These are phyloP conservation scores for Zizania latifolia DNA, from an alignment of 176 grass and related monocot genomes.

Conservation along the genomic window DNA sequence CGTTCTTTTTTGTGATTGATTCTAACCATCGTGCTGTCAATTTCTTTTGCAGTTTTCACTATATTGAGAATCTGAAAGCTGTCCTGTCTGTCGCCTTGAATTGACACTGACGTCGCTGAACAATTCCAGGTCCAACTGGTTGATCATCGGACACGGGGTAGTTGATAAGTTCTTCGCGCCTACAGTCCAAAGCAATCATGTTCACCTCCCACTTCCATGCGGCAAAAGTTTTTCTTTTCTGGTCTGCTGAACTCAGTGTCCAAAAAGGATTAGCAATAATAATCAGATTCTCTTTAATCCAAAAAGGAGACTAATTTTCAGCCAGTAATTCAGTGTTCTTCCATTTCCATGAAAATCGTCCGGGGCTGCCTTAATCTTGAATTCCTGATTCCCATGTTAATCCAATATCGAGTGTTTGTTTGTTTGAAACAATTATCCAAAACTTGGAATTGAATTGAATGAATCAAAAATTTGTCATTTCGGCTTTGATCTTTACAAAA, in stretches of 20 bases:
- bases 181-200: too few relatives aligned
- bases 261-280: neutral
- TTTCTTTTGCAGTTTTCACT: neutral
- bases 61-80: neutral
- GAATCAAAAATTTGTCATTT: conserved; percentile 17
- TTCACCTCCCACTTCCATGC: neutral
- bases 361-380: neutral
- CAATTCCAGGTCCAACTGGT: neutral
- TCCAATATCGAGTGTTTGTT: neutral
- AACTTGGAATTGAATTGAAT: neutral
- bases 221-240: neutral
- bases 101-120: conserved; percentile 11
- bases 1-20: neutral
- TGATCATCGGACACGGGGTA: neutral
- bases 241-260: neutral
- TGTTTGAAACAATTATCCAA: too few relatives aligned
- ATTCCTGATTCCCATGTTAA: neutral
- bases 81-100: neutral
- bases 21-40: neutral
- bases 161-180: neutral
- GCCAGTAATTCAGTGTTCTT: neutral
- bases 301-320: neutral
- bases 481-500: neutral
- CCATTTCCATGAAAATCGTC: too few relatives aligned
- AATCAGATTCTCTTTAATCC: neutral